These are phyloP conservation scores for Podospora appendiculata DNA, from an alignment of 495 filamentous ascomycete species.

Conservation along the genomic window DNA sequence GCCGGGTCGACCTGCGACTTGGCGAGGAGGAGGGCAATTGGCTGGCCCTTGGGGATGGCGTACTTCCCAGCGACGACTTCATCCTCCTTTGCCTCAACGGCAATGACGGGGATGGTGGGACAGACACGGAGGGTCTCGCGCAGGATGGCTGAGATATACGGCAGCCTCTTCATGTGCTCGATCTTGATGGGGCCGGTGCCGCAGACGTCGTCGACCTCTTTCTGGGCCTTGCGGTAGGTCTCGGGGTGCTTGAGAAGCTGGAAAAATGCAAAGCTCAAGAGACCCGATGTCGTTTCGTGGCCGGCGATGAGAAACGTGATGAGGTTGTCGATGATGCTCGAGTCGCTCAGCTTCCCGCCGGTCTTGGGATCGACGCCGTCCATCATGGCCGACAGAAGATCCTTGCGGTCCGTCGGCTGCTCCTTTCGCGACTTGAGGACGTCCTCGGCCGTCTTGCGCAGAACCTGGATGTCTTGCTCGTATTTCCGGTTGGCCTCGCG, in stretches of 20 bases:
- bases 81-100: slow-evolving; percentile 28
- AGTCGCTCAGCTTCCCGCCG: slow-evolving; percentile 52
- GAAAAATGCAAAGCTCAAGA: slow-evolving; percentile 51
- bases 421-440: slow-evolving; percentile 52
- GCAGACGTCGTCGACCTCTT: slow-evolving; percentile 56
- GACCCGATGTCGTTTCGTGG: slow-evolving; percentile 64
- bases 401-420: slow-evolving; percentile 52
- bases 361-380: slow-evolving; percentile 59
- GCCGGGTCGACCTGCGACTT: slow-evolving; percentile 44
- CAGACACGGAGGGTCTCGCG: slow-evolving; percentile 63
- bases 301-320: slow-evolving; percentile 68
- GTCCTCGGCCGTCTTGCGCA: slow-evolving; percentile 48
- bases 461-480: slow-evolving; percentile 45
- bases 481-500: slow-evolving; percentile 49
- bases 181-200: slow-evolving; percentile 55
- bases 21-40: slow-evolving; percentile 44
- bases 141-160: slow-evolving; percentile 48
- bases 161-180: slow-evolving; percentile 57
- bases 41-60: slow-evolving; percentile 46
- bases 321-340: slow-evolving; percentile 62
- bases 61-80: slow-evolving; percentile 62
- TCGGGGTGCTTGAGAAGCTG: slow-evolving; percentile 47
- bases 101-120: slow-evolving; percentile 56
- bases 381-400: slow-evolving; percentile 65
- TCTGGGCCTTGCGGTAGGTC: slow-evolving; percentile 41